Evolutionary conservation across 2,329 filamentous ascomycete species (phyloP).

Genomic region (Westerdykella aurantiaca): DNA sequence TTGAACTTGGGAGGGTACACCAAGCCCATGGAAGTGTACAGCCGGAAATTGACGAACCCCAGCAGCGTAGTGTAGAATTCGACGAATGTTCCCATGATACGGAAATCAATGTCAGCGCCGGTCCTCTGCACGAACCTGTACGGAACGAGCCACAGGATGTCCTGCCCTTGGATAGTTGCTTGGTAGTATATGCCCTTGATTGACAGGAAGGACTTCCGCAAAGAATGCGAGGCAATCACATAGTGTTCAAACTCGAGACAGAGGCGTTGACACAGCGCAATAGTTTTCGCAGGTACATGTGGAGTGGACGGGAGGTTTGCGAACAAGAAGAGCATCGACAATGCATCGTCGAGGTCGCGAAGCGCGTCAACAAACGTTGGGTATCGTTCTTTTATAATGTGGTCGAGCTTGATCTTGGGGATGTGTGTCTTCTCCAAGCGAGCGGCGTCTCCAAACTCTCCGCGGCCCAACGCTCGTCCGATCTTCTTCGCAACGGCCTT

Average conservation of each 20-base stretch:
- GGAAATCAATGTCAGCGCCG: slow-evolving; percentile 90
- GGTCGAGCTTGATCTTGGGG: slow-evolving; percentile 84
- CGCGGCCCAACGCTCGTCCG: slow-evolving; percentile 80
- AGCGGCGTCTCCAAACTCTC: slow-evolving; percentile 82
- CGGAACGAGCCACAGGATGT: slow-evolving; percentile 93
- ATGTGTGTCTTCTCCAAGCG: slow-evolving; percentile 87
- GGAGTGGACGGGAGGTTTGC: slow-evolving; percentile 89
- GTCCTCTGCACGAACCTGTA: slow-evolving; percentile 97
- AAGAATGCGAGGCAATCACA: slow-evolving; percentile 81
- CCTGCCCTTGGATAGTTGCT: slow-evolving; percentile 92
- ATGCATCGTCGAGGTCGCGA: slow-evolving; percentile 89
- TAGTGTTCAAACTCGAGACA: slow-evolving; percentile 98
- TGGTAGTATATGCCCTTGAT: slow-evolving; percentile 99
- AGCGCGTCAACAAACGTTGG: slow-evolving; percentile 93
- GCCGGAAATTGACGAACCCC: slow-evolving; percentile 90
- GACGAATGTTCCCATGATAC: slow-evolving; percentile 98
- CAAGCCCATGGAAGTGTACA: slow-evolving; percentile 85
- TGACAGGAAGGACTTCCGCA: slow-evolving; percentile 93
- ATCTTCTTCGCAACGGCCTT: slow-evolving; percentile 98
- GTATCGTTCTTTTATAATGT: slow-evolving; percentile 97
- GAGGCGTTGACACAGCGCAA: slow-evolving; percentile 87
- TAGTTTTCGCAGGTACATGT: slow-evolving; percentile 88
- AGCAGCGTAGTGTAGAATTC: slow-evolving; percentile 98
- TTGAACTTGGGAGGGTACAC: slow-evolving; percentile 97
- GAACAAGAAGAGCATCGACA: slow-evolving; percentile 96